Base-by-base conservation (phyloP, 108 stramenopile species). In the Nitzschia inconspicua region DNA sequence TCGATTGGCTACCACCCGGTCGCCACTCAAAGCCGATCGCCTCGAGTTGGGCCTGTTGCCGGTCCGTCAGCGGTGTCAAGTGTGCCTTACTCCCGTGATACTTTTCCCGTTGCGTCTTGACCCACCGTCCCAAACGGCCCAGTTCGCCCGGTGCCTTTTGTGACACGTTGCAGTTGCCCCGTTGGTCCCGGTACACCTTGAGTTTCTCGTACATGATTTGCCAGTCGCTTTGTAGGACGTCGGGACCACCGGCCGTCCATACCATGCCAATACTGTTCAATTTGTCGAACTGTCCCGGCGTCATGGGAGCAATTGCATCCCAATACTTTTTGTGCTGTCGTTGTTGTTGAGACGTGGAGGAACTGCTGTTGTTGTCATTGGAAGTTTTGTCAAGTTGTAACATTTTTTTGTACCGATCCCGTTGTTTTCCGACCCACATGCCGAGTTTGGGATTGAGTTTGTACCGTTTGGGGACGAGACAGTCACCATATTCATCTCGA, bases 381-480 rank as follows among this genome's bases (percentile, higher is more conserved):
- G n/a, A n/a, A n/a, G n/a, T n/a, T n/a, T n/a, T n/a, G n/a, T n/a
- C n/a, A n/a, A n/a, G n/a, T n/a, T n/a, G 42, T 43, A 20, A 5
- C 18, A n/a, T 13, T 0, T 24, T 25, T 25, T 49, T 49, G 48
- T 24, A 30, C 6, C 10, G 8, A 19, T 5, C 10, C 0, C 70
- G 70, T 46, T 73, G 67, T 24, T 13, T 47, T 11, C 56, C 22
- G 1, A 76, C 75, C 79, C 75, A 83, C 14, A 47, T 49, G 9
- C 77, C 71, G 10, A 83, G 48, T 35, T 63, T 61, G 0, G 69
- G 69, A 56, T 80, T 60, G 9, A 58, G 46, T 0, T 60, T 19
- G 46, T 61, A 84, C 10, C 55, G 48, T 4, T 61, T 72, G 2
- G 83, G 79, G 1, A 84, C 79, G 6, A 66, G 39, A 46, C 72